A percentile compares a stretch with the other conserved stretches of the same genome.
These are phyloP conservation scores for Cucurbita argyrosperma DNA, from an alignment of 306 rosid genomes.

Conservation along the genomic window DNA sequence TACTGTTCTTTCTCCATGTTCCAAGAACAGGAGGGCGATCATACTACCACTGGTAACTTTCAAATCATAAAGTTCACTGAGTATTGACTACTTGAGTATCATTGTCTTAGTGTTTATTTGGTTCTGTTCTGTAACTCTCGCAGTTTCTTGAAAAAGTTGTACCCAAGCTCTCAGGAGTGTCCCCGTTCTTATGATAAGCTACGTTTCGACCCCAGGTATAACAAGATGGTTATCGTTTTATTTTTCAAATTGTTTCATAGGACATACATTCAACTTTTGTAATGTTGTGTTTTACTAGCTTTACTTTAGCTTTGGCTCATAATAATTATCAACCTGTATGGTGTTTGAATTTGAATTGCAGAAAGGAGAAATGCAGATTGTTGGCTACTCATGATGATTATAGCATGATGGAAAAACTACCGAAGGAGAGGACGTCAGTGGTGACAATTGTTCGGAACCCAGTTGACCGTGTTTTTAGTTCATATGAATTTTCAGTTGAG, in stretches of 20 bases:
- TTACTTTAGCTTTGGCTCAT: neutral
- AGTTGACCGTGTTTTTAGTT: conserved; percentile 73
- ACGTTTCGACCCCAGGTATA: conserved; percentile 91
- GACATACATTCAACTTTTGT: neutral
- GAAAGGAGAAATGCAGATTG: conserved; percentile 67
- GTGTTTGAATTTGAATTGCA: conserved; percentile 13
- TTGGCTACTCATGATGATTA: conserved; percentile 91
- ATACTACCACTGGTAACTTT: conserved; percentile 66
- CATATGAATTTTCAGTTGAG: conserved; percentile 89
- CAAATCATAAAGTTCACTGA: neutral
- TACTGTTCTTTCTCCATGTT: conserved; percentile 82
- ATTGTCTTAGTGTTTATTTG: neutral
- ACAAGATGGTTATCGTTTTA: neutral
- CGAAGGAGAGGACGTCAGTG: conserved; percentile 71
- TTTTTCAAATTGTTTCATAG: neutral
- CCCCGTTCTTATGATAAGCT: conserved; percentile 93
- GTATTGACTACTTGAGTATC: neutral
- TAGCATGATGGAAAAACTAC: conserved; percentile 78
- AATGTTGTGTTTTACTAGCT: neutral
- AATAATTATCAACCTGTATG: neutral
- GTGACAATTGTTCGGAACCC: conserved; percentile 97
- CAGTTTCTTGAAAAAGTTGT: conserved; percentile 83
- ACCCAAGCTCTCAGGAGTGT: conserved; percentile 63
- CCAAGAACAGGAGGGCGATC: conserved; percentile 97
- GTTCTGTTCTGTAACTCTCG: conserved; percentile 15